Percentiles rank a stretch among this genome's conserved stretches.
Evolutionary conservation across 2,329 filamentous ascomycete species (phyloP).

Genomic region (Cyclaneusma minus): DNA sequence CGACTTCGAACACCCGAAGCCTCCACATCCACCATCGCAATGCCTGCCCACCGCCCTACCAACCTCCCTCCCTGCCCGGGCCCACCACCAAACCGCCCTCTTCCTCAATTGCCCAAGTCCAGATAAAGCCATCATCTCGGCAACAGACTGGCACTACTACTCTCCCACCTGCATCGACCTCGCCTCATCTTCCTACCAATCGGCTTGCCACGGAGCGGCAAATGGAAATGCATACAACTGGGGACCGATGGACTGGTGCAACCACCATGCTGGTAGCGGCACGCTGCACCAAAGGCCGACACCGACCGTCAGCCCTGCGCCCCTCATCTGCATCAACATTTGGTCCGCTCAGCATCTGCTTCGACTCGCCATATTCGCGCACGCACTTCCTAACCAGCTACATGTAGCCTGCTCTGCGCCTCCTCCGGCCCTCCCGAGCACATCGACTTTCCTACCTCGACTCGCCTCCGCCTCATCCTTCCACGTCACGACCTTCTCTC

Average conservation of each 20-base stretch:
- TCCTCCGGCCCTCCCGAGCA: no score
- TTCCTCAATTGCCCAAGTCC: conserved; percentile 49
- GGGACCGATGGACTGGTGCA: not conserved
- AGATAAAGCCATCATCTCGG: conserved; percentile 2
- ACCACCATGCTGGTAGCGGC: not conserved
- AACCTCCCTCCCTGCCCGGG: conserved; percentile 53
- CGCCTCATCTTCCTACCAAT: not conserved
- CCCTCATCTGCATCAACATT: no score
- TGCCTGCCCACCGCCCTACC: conserved; percentile 42
- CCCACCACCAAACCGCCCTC: conserved; percentile 47
- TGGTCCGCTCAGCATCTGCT: no score
- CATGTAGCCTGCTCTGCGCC: no score
- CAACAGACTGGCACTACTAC: not conserved
- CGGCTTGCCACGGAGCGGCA: not conserved
- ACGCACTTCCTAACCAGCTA: no score
- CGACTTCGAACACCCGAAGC: no score
- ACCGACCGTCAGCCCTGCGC: no score
- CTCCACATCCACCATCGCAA: conserved; percentile 18
- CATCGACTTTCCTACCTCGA: no score
- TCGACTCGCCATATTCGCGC: no score
- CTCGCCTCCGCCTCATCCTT: no score
- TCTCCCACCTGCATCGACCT: not conserved
- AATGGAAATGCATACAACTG: not conserved
- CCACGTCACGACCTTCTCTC: no score
- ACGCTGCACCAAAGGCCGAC: no score